A percentile compares a stretch with the other conserved stretches of the same genome.
phyloP scores from a whole-genome alignment of 2,329 filamentous ascomycete genomes.

The Aspergillus persii region DNA sequence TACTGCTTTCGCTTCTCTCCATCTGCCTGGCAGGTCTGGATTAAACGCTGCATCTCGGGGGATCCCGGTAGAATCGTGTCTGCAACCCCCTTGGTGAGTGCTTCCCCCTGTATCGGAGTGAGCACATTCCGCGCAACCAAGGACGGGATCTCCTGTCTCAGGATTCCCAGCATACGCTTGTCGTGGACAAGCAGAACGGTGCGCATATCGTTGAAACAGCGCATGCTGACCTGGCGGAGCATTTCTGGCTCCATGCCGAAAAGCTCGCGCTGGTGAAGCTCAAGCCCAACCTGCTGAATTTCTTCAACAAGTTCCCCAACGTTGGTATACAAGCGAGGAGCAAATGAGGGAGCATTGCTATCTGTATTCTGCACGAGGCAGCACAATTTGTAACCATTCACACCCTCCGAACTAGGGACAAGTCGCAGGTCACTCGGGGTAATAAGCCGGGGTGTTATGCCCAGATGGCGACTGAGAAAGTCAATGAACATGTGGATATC shows the following conservation, averaged over 20 bases:
- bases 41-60: conserved; percentile 13
- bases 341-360: no score
- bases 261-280: conserved; percentile 32
- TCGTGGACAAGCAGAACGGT: conserved; percentile 33
- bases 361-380: conserved; percentile 5
- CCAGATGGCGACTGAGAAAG: background rate
- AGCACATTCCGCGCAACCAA: conserved; percentile 21
- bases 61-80: conserved; percentile 28
- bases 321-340: background rate
- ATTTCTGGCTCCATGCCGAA: conserved; percentile 19
- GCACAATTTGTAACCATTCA: conserved; percentile 11
- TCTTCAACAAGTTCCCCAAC: conserved; percentile 21
- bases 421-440: conserved; percentile 9
- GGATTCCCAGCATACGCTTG: conserved; percentile 34
- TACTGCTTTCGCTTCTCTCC: conserved; percentile 19
- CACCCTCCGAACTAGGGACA: background rate
- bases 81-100: conserved; percentile 20
- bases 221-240: conserved; percentile 23
- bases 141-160: conserved; percentile 21
- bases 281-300: conserved; percentile 27
- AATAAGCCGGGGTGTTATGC: conserved; percentile 8
- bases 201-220: conserved; percentile 34
- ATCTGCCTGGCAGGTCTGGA: conserved; percentile 2
- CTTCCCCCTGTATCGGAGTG: conserved; percentile 12
- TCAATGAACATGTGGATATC: conserved; percentile 16